These are phyloP conservation scores for Daedaleopsis sinensis DNA, from an alignment of 768 basidiomycete genomes.

Conservation along the genomic window DNA sequence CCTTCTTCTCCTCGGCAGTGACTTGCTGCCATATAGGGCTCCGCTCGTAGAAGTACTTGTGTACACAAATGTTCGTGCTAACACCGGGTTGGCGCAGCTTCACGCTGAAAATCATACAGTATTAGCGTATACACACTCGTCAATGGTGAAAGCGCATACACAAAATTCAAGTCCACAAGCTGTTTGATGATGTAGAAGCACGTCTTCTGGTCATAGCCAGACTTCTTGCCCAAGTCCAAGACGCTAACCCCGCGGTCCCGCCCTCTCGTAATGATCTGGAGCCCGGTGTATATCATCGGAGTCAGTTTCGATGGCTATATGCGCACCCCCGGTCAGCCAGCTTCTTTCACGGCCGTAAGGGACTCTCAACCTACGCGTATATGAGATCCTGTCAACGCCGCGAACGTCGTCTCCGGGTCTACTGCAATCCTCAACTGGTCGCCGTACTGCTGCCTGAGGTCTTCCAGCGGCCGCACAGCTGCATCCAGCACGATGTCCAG, in stretches of 20 bases:
- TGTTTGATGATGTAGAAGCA: conserved; percentile 86
- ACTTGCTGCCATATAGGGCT: conserved; percentile 79
- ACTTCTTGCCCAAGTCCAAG: conserved; percentile 73
- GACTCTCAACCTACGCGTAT: conserved; percentile 56
- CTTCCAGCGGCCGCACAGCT: conserved; percentile 53
- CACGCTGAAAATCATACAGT: conserved; percentile 44
- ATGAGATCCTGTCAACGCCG: conserved; percentile 85
- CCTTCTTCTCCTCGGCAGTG: conserved; percentile 62
- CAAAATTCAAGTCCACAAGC: conserved; percentile 69
- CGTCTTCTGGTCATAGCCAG: conserved; percentile 87
- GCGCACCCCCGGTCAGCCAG: background rate
- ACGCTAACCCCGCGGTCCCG: conserved; percentile 78
- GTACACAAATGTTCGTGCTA: conserved; percentile 77
- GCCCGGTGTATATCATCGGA: conserved; percentile 81
- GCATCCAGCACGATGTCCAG: conserved; percentile 61
- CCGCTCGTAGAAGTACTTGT: conserved; percentile 81
- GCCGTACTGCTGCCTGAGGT: conserved; percentile 60
- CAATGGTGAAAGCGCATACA: conserved; percentile 48
- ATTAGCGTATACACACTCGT: conserved; percentile 5
- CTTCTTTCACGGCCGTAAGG: background rate
- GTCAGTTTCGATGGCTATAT: conserved; percentile 76
- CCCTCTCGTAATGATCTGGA: conserved; percentile 84
- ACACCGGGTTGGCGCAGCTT: conserved; percentile 80
- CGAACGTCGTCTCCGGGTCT: conserved; percentile 72
- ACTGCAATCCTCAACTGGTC: conserved; percentile 72